These are phyloP conservation scores for Colletotrichum melonis DNA, from an alignment of 2,329 filamentous ascomycete genomes.

Conservation along the genomic window DNA sequence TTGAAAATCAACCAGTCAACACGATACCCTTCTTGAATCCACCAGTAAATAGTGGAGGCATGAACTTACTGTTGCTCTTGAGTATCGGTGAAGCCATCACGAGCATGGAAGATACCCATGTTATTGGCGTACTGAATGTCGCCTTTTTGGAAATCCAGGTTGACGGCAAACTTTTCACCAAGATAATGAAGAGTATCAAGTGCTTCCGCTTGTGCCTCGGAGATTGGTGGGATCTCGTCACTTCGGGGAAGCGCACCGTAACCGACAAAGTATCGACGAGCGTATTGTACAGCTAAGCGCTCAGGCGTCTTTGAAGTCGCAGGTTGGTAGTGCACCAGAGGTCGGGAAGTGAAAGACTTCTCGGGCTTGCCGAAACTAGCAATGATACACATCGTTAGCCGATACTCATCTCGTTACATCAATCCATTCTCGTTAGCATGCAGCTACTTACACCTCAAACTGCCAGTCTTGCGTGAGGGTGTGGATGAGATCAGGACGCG, in stretches of 20 bases:
- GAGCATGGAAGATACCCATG: slow-evolving; percentile 63
- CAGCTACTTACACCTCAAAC: slow-evolving; percentile 51
- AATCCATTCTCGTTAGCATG: background rate
- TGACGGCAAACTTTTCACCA: slow-evolving; percentile 56
- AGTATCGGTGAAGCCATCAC: slow-evolving; percentile 60
- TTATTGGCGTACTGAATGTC: slow-evolving; percentile 70
- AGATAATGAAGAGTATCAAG: slow-evolving; percentile 63
- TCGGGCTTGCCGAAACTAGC: slow-evolving; percentile 62
- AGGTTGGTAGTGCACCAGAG: slow-evolving; percentile 67
- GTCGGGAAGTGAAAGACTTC: slow-evolving; percentile 58
- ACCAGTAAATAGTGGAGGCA: too few relatives aligned
- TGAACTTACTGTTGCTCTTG: slow-evolving; percentile 54
- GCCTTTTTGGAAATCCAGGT: slow-evolving; percentile 59
- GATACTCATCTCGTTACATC: background rate
- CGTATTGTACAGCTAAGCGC: slow-evolving; percentile 70
- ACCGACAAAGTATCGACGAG: slow-evolving; percentile 67
- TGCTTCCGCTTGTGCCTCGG: slow-evolving; percentile 63
- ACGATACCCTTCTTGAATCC: too few relatives aligned
- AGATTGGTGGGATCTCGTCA: slow-evolving; percentile 65
- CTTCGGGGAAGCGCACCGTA: slow-evolving; percentile 66
- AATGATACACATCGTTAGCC: background rate
- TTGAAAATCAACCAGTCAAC: slow-evolving; percentile 40
- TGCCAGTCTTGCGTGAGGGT: slow-evolving; percentile 65
- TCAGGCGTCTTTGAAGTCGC: slow-evolving; percentile 58
- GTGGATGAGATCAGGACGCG: slow-evolving; percentile 69